Evolutionary conservation across 345 rosid species (phyloP).

Genomic region (Pelargonium nanum): DNA sequence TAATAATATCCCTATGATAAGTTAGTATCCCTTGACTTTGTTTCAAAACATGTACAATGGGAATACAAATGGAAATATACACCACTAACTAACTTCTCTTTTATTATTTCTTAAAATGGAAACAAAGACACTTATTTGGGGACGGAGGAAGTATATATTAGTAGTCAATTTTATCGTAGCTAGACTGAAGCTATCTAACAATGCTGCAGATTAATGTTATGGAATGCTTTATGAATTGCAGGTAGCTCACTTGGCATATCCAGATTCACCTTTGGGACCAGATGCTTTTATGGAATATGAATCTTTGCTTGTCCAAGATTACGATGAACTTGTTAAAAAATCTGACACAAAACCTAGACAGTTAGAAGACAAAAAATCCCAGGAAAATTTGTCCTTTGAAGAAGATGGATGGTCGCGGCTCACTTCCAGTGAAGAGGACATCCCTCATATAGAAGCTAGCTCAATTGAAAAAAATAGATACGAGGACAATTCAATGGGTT

Average conservation of each 20-base stretch:
- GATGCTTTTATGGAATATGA: slow-evolving; percentile 87
- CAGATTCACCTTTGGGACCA: slow-evolving; percentile 88
- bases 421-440: slow-evolving; percentile 38
- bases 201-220: slow-evolving; percentile 13
- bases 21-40: too few species aligned
- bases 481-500: slow-evolving; percentile 22
- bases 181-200: neutral
- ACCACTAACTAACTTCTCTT: too few species aligned
- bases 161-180: neutral
- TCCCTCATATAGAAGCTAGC: slow-evolving; percentile 30
- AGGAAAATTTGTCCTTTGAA: slow-evolving; percentile 23
- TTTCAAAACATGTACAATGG: too few species aligned
- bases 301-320: slow-evolving; percentile 86
- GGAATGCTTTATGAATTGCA: slow-evolving; percentile 17
- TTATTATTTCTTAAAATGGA: too few species aligned
- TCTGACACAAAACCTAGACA: slow-evolving; percentile 20
- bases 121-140: too few species aligned
- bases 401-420: slow-evolving; percentile 59
- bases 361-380: slow-evolving; percentile 16
- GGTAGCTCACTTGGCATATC: slow-evolving; percentile 73
- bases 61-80: too few species aligned
- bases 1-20: too few species aligned
- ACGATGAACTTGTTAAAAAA: slow-evolving; percentile 65
- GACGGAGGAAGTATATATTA: too few species aligned
- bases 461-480: slow-evolving; percentile 20